These are phyloP conservation scores for Suillus lakei DNA, from an alignment of 768 basidiomycete species.

Conservation along the genomic window DNA sequence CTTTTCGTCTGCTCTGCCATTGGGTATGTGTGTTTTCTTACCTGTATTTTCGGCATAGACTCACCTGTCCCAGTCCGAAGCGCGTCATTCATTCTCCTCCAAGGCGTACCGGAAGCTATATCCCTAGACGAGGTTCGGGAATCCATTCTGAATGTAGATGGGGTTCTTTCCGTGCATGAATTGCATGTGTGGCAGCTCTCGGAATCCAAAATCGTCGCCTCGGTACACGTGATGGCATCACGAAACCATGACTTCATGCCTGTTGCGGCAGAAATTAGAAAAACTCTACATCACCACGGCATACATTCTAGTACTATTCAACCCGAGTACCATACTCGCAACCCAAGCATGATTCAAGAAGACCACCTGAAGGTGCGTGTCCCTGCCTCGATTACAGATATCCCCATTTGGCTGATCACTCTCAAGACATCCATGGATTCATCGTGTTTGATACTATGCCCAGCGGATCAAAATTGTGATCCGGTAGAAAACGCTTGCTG, in stretches of 20 bases:
- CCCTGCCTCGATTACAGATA: background rate
- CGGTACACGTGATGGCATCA: slow-evolving; percentile 90
- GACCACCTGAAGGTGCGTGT: slow-evolving; percentile 54
- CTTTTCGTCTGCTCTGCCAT: slow-evolving; percentile 91
- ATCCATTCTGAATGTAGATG: slow-evolving; percentile 82
- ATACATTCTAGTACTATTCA: slow-evolving; percentile 97
- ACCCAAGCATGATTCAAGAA: slow-evolving; percentile 42
- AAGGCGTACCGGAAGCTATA: slow-evolving; percentile 89
- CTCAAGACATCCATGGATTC: slow-evolving; percentile 54
- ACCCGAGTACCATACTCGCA: slow-evolving; percentile 71
- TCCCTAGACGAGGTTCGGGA: slow-evolving; percentile 87
- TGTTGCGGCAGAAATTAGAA: slow-evolving; percentile 82
- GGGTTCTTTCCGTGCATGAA: slow-evolving; percentile 86
- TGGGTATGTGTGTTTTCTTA: slow-evolving; percentile 55
- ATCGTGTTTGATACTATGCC: slow-evolving; percentile 75
- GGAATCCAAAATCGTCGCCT: slow-evolving; percentile 93
- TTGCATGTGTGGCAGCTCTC: slow-evolving; percentile 98
- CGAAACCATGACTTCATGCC: slow-evolving; percentile 90
- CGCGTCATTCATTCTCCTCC: slow-evolving; percentile 92
- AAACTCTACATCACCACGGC: slow-evolving; percentile 85
- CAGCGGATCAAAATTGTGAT: slow-evolving; percentile 68
- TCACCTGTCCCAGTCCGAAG: slow-evolving; percentile 62
- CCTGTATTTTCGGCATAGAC: slow-evolving; percentile 12
- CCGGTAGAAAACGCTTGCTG: slow-evolving; percentile 78
- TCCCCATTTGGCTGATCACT: slow-evolving; percentile 11